phyloP scores from a whole-genome alignment of 2,329 filamentous ascomycete genomes.

The Cladosporium sp. region DNA sequence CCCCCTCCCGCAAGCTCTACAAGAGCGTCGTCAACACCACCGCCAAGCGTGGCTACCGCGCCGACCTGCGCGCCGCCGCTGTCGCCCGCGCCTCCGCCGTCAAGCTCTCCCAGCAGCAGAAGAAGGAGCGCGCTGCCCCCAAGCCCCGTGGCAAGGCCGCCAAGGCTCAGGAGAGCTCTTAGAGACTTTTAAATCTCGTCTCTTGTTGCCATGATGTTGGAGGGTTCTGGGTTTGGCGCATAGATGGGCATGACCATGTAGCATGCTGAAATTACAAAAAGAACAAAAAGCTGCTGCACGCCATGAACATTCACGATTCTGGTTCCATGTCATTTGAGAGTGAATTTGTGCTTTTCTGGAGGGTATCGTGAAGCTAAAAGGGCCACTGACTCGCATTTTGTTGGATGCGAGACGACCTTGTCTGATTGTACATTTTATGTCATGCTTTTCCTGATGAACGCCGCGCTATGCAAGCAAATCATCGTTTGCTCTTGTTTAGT shows the following conservation, averaged over 20 bases:
- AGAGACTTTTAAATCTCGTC: conserved; percentile 11
- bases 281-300: conserved; percentile 12
- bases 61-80: conserved; percentile 54
- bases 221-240: conserved; percentile 6
- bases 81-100: conserved; percentile 77
- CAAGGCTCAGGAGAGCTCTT: conserved; percentile 23
- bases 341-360: not conserved
- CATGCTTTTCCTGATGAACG: not conserved
- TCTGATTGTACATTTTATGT: not conserved
- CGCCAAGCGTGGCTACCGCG: conserved; percentile 77
- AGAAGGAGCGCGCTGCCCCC: conserved; percentile 68
- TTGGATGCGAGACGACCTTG: not conserved
- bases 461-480: conserved; percentile 10
- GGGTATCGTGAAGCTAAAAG: not conserved
- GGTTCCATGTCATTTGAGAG: not conserved
- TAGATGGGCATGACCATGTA: conserved; percentile 6
- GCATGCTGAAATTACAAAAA: conserved; percentile 12
- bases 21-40: conserved; percentile 76
- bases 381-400: too few relatives aligned
- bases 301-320: not conserved
- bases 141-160: conserved; percentile 33
- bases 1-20: conserved; percentile 82
- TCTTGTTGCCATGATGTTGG: not conserved
- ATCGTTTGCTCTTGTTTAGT: not conserved
- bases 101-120: conserved; percentile 71